These are phyloP conservation scores for Tolypocladium sp. DNA, from an alignment of 2,329 filamentous ascomycete genomes.

Conservation along the genomic window DNA sequence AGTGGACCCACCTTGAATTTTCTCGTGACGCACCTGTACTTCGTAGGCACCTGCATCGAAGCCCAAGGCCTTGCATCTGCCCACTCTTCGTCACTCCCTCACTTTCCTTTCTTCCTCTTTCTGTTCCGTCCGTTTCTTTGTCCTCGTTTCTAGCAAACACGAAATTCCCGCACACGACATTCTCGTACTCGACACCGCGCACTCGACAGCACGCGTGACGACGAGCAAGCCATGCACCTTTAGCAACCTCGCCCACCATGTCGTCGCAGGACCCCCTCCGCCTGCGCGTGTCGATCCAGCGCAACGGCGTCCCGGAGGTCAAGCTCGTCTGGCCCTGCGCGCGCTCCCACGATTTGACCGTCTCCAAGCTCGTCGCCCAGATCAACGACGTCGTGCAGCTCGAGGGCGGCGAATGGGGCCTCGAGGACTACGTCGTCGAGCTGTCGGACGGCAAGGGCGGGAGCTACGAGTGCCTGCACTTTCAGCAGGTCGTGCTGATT, in stretches of 20 bases:
- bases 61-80: neutral
- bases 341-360: conserved; percentile 51
- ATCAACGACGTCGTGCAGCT: conserved; percentile 76
- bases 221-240: conserved; percentile 8
- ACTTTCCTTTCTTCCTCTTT: neutral
- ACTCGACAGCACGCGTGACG: neutral
- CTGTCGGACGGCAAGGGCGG: conserved; percentile 44
- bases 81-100: neutral
- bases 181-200: no score
- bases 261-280: conserved; percentile 38
- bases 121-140: neutral
- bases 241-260: conserved; percentile 13
- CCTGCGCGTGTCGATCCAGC: conserved; percentile 62
- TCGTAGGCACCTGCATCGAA: neutral
- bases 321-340: conserved; percentile 63
- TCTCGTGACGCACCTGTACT: neutral
- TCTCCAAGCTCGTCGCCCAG: conserved; percentile 67
- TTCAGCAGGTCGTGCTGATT: conserved; percentile 58
- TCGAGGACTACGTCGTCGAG: conserved; percentile 86
- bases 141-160: neutral
- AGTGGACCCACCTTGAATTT: neutral
- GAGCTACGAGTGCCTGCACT: conserved; percentile 83
- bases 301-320: conserved; percentile 63
- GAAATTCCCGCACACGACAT: neutral
- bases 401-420: conserved; percentile 71